phyloP scores from a whole-genome alignment of 495 filamentous ascomycete genomes.

The Jackrogersella minutella region DNA sequence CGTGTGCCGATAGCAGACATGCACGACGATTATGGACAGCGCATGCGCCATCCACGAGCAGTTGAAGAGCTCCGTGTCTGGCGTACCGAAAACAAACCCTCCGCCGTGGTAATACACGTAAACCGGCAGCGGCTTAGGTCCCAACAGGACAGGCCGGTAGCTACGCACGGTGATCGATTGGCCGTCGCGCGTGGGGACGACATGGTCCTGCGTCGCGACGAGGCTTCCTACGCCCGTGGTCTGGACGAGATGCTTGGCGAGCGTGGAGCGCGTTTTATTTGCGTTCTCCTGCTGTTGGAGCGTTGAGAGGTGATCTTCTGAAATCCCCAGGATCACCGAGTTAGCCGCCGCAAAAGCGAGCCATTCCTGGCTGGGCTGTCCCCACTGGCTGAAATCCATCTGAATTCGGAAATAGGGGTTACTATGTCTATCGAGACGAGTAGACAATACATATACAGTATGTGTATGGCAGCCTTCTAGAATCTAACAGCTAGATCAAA shows the following conservation, averaged over 20 bases:
- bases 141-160: slow-evolving; percentile 49
- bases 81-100: slow-evolving; percentile 57
- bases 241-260: slow-evolving; percentile 20
- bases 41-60: slow-evolving; percentile 51
- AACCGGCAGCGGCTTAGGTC: slow-evolving; percentile 46
- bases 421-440: no score
- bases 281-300: slow-evolving; percentile 20
- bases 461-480: neutral
- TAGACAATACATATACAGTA: neutral
- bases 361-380: slow-evolving; percentile 33
- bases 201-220: slow-evolving; percentile 49
- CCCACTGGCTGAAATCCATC: slow-evolving; percentile 39
- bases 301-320: slow-evolving; percentile 20
- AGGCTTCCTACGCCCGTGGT: slow-evolving; percentile 23
- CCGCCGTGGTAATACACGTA: slow-evolving; percentile 62
- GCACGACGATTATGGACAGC: slow-evolving; percentile 50
- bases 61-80: slow-evolving; percentile 56
- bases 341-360: slow-evolving; percentile 34
- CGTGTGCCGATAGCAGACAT: slow-evolving; percentile 59
- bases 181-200: slow-evolving; percentile 53
- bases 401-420: no score
- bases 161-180: slow-evolving; percentile 51
- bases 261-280: slow-evolving; percentile 12
- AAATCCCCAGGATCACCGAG: slow-evolving; percentile 2
- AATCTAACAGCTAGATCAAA: neutral